Evolutionary conservation across 2,329 filamentous ascomycete species (phyloP), one percentile per base, ranked within the genome.

Genomic region (Thelonectria blattea): DNA sequence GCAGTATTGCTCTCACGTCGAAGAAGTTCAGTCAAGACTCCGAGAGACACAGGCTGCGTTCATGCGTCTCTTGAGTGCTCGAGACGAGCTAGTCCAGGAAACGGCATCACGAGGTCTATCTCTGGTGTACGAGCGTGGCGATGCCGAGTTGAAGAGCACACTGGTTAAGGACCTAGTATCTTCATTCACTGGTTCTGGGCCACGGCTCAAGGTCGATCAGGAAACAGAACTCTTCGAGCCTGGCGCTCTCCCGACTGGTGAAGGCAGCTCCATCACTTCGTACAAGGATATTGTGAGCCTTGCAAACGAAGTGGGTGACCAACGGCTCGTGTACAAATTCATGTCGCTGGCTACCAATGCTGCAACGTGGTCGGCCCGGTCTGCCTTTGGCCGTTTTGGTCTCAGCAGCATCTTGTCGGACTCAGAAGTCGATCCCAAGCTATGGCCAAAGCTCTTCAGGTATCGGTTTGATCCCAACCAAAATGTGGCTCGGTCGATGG

Each of bases 341-440:
- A 99, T 99, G 95, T 94, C 93, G 0, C 83, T 99, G 67, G 95
- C 95, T 3, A 92, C 93, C 2, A 97, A 97, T 71, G 96, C 96
- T 49, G 93, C 93, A 1, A 96, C 96, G 15, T 99, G 95, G 95
- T 94, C 93, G 1, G 96, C 93, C n/a, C 87, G 95, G 52, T 96
- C 95, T 1, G 95, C 95, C 0, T 98, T 99, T 76, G 95, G 95
- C 3, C 86, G 93, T 11, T 97, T 98, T 67, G 95, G 95, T 0
- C 83, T 99, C 51, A 96, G 93, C 74, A 95, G 86, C 66, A 94
- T 99, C 62, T 85, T 99, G 49, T 95, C 92, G 0, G 92, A 96
- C 70, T 93, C 93, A 0, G 85, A 88, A 61, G 85, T 95, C 60
- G 96, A 98, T 69, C 93, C 93, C 0, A 97, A 96, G 74, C 85